Base-by-base conservation (phyloP, 23 red algal species). In the Gracilaria domingensis region DNA sequence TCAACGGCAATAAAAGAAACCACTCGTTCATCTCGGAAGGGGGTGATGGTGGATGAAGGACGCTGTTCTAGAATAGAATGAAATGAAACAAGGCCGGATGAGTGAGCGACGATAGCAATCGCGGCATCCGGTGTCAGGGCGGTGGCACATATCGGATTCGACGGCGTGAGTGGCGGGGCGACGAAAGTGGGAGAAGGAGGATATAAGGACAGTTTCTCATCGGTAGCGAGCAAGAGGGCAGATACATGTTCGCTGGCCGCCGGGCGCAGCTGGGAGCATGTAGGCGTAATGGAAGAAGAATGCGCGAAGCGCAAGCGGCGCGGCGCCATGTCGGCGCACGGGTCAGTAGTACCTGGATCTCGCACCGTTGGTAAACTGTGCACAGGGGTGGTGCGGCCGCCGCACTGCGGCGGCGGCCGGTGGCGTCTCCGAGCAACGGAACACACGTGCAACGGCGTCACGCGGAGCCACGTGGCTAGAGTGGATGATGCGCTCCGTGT, bases 1-100 rank as follows among this genome's bases (percentile, higher is more conserved):
- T 91, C 55, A 45, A 91, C 72, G 2, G 72, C 50, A 13, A 73
- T 73, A 42, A 81, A 69, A 3, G 76, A 66, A 14, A 91, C 87
- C 44, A 91, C 76, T 20, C 58, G 53, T 30, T 65, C 36, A 32
- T 80, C 73, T 16, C 71, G 84, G 61, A 91, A 89, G 0, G 87
- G 87, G 37, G 56, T 49, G 28, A 81, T 58, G 5, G 74, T 65
- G 18, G 44, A 74, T 6, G 72, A 74, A 5, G 75, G 51, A 40
- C 42, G 28, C 44, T 44, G 61, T 78, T 65, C 26, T 0, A 69
- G 60, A 13, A 85, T 50, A 23, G 54, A 50, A 49, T 69, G 42
- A 51, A 85, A 69, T 28, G 59, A 50, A 1, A 85, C 81, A 37
- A 53, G 60, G 47, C 81, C 81, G 7, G 81, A 85, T 2, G 59